Base-by-base conservation (phyloP, 1,139 yeast genomes). In the Chernovozyma sophiae-reginae region DNA sequence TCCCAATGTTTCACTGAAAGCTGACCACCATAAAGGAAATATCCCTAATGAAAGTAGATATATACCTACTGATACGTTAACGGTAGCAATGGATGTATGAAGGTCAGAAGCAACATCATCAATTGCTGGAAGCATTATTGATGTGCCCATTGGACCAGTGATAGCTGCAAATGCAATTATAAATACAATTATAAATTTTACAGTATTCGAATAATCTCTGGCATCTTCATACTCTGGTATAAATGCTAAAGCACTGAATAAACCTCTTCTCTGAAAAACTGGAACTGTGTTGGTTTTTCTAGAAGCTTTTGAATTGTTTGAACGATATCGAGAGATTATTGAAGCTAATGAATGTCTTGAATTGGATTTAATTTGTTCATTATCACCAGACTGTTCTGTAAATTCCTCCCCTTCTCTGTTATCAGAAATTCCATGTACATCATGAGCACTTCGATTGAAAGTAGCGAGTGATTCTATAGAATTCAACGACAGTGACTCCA, bases 121-220 rank as follows among this genome's bases (percentile, higher is more conserved):
- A 32, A 86, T 75, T 0, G 94, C 94, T 0, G 96, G 96, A 36
- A 85, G 72, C 56, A 86, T 69, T 41, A 87, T 84, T 1, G 92
- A 81, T 1, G 95, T 82, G n/a, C 95, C 95, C 90, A 87, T 83
- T 8, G 96, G 96, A 0, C 95, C 96, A 35, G 85, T 73, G 54
- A 83, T 65, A 2, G 90, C 86, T 4, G 92, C 89, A 42, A 76
- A 65, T 0, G 94, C 90, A 30, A 86, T 77, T 22, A 84, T 64
- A 25, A 74, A 60, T 2, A 85, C 84, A 36, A 86, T 68, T n/a
- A 69, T 38, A 39, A 60, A 52, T 51, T 86, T 84, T 41, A 70
- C 53, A 1, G 44, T 36, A 1, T 45, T 38, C 3, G 86, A 79
- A 48, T 82, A 79, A 20, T 75, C 76, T 39, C 87, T 62, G 1